phyloP scores from a whole-genome alignment of 108 stramenopile species.

The Cyclostephanos invisitatus region DNA sequence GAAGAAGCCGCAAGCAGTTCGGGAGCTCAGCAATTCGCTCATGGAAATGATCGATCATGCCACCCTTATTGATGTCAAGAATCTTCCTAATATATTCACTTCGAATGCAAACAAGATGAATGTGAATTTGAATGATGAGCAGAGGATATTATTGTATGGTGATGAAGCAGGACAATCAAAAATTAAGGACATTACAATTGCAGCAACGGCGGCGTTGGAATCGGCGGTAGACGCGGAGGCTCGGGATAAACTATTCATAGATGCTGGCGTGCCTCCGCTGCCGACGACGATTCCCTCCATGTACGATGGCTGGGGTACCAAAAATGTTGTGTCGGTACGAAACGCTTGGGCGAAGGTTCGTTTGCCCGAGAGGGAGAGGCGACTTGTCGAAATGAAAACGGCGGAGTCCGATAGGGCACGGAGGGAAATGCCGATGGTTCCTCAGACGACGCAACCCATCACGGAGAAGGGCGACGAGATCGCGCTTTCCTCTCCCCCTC shows the following conservation, averaged over 20 bases:
- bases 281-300: constrained; percentile 20
- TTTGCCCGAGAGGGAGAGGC: constrained; percentile 54
- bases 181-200: constrained; percentile 29
- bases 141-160: constrained; percentile 62
- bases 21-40: constrained; percentile 44
- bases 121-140: constrained; percentile 65
- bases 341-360: constrained; percentile 74
- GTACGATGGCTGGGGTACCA: constrained; percentile 64
- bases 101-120: constrained; percentile 47
- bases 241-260: constrained; percentile 12
- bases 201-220: constrained; percentile 17
- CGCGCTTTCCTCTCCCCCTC: not conserved
- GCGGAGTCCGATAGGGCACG: constrained; percentile 34
- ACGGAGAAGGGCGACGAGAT: not conserved
- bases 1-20: constrained; percentile 8
- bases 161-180: constrained; percentile 23
- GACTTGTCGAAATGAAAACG: constrained; percentile 18
- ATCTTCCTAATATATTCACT: constrained; percentile 52
- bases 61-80: constrained; percentile 66
- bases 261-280: constrained; percentile 34
- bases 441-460: constrained; percentile 9
- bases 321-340: constrained; percentile 71
- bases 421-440: constrained; percentile 27
- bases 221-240: constrained; percentile 1
- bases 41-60: constrained; percentile 83